Base-by-base conservation (phyloP, 1,284 basidiomycete species). In the Pseudozyma thailandica region DNA sequence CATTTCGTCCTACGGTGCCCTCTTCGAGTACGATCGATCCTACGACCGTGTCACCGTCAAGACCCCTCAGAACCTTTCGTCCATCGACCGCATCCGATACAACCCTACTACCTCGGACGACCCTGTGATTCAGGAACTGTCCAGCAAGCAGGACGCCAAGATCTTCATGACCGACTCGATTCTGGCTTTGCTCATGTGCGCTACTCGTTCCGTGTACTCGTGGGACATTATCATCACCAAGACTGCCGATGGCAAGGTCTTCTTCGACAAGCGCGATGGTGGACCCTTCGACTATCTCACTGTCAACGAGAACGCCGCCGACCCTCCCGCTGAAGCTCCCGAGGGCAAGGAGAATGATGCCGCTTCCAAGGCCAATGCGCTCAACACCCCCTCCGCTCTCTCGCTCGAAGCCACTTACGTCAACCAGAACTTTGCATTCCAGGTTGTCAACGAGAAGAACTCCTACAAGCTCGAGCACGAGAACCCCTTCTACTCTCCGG, bases 361-460 rank as follows among this genome's bases (percentile, higher is more conserved):
- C 8, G 72, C 72, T 6, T 45, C 61, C 51, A 75, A 73, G 28
- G 72, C 72, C 35, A 92, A 93, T 13, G 88, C 90, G 0, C 93
- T 97, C 85, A 99, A 99, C 86, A 90, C 93, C 13, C 93, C 94
- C 2, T 92, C 92, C 1, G 93, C 92, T 1, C 87, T 99, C 46
- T 94, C 94, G 2, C 88, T 98, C 42, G 96, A 99, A 84, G 96
- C 96, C 12, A 98, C 95, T 30, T 98, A 96, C 85, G 93, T 99
- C 87, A 98, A 98, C 86, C 93, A 97, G 84, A 98, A 98, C 86
- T 99, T 98, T 82, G 90, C 91, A 27, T 96, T 95, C 87, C 96
- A 98, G 85, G 90, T 93, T 45, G 94, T 96, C 55, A 88, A 89
- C 69, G 92, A 95, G 83, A 87, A 84, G 39, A 88, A 89, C 8